Percentiles rank a stretch among this genome's conserved stretches.
phyloP scores from a whole-genome alignment of 768 basidiomycete genomes.

The Kwoniella mangroviensis region DNA sequence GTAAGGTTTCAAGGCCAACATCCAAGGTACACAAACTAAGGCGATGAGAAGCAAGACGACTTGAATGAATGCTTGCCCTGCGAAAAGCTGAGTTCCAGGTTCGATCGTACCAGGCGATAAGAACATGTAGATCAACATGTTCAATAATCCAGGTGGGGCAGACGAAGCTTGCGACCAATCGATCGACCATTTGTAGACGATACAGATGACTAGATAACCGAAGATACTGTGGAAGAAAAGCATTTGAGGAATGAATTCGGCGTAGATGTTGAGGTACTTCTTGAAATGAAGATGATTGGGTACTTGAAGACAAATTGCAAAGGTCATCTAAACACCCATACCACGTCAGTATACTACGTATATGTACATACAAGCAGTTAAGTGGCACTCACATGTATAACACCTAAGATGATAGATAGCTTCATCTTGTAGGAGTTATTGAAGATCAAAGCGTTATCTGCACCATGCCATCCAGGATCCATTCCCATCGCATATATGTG shows the following conservation, averaged over 20 bases:
- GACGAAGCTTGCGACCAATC: conserved; percentile 79
- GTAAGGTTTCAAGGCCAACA: conserved; percentile 91
- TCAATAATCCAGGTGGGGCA: conserved; percentile 84
- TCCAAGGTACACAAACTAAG: conserved; percentile 88
- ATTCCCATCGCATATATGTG: conserved; percentile 88
- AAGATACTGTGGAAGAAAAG: conserved; percentile 98
- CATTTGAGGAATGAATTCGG: conserved; percentile 96
- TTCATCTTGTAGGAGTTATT: conserved; percentile 99
- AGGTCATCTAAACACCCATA: conserved; percentile 78
- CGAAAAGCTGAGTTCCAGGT: conserved; percentile 72
- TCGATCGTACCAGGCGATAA: conserved; percentile 81
- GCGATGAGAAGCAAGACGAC: conserved; percentile 77
- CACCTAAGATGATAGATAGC: conserved; percentile 94
- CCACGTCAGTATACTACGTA: background rate
- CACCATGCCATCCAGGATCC: conserved; percentile 92
- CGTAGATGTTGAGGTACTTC: conserved; percentile 80
- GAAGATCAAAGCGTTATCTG: conserved; percentile 89
- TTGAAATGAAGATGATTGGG: conserved; percentile 96
- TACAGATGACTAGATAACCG: conserved; percentile 90
- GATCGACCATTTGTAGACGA: conserved; percentile 94
- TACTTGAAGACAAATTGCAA: conserved; percentile 92
- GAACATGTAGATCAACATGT: conserved; percentile 87
- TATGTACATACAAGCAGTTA: background rate
- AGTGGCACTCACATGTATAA: conserved; percentile 87
- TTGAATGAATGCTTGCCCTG: conserved; percentile 86